A percentile compares a stretch with the other conserved stretches of the same genome.
Evolutionary conservation across 1,139 yeast genomes (phyloP).

Genomic region (Taiozyma sp.): DNA sequence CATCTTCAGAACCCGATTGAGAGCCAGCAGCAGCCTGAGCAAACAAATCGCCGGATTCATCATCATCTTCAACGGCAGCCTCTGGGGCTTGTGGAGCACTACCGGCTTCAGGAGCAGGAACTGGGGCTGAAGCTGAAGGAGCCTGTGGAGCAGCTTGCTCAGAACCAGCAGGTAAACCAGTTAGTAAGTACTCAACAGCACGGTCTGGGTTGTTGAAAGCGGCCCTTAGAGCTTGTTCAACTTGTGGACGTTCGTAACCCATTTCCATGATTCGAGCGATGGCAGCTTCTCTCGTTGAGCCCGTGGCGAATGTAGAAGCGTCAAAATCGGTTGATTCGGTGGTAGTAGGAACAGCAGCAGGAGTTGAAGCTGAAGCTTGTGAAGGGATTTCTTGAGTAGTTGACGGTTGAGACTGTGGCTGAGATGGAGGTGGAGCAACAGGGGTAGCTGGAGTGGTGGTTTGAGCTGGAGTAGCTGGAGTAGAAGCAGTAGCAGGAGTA

Average conservation of each 20-base stretch:
- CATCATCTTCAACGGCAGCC: constrained; percentile 26
- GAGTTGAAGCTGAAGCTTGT: constrained; percentile 4
- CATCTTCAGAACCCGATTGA: constrained; percentile 14
- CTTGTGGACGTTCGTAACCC: constrained; percentile 91
- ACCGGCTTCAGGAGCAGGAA: constrained; percentile 40
- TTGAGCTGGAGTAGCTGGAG: constrained; percentile 18
- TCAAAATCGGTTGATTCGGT: constrained; percentile 21
- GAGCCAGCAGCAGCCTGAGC: constrained; percentile 24
- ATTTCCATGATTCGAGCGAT: constrained; percentile 85
- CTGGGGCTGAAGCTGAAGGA: constrained; percentile 18
- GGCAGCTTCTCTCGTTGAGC: constrained; percentile 31
- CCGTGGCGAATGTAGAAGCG: constrained; percentile 27
- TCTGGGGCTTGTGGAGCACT: constrained; percentile 21
- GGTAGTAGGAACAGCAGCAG: neutral
- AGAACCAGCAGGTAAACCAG: constrained; percentile 66
- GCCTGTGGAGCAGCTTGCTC: constrained; percentile 22
- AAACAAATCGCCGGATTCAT: constrained; percentile 14
- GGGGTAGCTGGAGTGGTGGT: constrained; percentile 4
- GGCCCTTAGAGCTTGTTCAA: constrained; percentile 87
- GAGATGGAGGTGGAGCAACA: constrained; percentile 16
- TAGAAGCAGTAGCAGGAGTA: constrained; percentile 6
- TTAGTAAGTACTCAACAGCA: constrained; percentile 90
- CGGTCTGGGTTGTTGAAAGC: constrained; percentile 98
- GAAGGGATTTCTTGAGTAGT: constrained; percentile 13
- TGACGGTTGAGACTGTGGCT: constrained; percentile 17